These are phyloP conservation scores for Pseudohalonectria lignicola DNA, from an alignment of 2,329 filamentous ascomycete genomes.

Conservation along the genomic window DNA sequence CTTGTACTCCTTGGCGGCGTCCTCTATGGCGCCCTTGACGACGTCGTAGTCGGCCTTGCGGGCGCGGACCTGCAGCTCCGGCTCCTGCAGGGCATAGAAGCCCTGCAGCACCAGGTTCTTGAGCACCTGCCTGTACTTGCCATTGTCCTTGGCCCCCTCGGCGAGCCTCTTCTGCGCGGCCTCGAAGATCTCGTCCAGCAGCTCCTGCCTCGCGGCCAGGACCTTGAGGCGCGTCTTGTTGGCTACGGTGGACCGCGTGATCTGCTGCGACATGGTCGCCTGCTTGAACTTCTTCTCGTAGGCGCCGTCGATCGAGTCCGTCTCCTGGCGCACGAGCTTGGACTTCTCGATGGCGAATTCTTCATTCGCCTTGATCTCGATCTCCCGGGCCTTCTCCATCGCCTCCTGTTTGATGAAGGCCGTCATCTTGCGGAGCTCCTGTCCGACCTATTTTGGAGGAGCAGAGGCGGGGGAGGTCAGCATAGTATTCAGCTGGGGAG, in stretches of 20 bases:
- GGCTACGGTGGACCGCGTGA: conserved; percentile 87
- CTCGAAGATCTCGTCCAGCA: conserved; percentile 86
- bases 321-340: conserved; percentile 95
- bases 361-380: conserved; percentile 96
- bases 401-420: conserved; percentile 99
- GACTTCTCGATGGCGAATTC: conserved; percentile 99
- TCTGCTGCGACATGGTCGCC: conserved; percentile 96
- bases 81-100: conserved; percentile 77
- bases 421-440: conserved; percentile 99
- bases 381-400: conserved; percentile 91
- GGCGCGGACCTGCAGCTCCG: conserved; percentile 61
- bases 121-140: conserved; percentile 64
- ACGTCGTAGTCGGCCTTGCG: conserved; percentile 69
- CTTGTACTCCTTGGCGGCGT: conserved; percentile 76
- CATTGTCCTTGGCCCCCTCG: conserved; percentile 55
- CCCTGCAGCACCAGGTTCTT: conserved; percentile 82
- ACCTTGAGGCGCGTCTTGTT: conserved; percentile 94
- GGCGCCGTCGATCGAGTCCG: conserved; percentile 75
- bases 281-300: conserved; percentile 99
- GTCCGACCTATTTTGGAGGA: conserved; percentile 59
- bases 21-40: conserved; percentile 67
- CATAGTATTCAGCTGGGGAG: no score
- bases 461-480: conserved; percentile 6
- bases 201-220: conserved; percentile 74
- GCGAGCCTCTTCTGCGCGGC: conserved; percentile 61